Base-by-base conservation (phyloP, 495 filamentous ascomycete species). In the Penicillium flavigenum region DNA sequence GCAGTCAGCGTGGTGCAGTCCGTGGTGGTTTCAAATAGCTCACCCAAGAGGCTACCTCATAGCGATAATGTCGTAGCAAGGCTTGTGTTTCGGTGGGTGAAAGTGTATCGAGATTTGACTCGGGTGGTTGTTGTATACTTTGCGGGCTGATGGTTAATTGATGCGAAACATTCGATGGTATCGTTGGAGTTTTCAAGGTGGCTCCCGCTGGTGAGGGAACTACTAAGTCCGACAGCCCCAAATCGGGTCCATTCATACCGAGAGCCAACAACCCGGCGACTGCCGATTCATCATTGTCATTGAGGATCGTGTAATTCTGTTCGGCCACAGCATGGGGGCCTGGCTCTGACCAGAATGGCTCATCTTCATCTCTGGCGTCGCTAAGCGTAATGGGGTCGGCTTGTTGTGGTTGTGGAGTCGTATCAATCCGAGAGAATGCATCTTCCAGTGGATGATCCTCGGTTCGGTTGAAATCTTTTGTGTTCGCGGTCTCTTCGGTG, bases 31-130 rank as follows among this genome's bases (percentile, higher is more conserved):
- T 16, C 43, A 29, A 48, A 0, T 36, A 19, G 45, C 69, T 47
- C 58, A 75, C 72, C 72, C 72, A 75, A 19, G 68, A 58, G 4
- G 72, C 72, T 39, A 75, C 61, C 31, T 70, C 52, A 54, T 75
- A 75, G 14, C 68, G 68, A 62, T 71, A 75, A 44, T 72, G 62
- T 8, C 69, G 68, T 26, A 75, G 51, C 19, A 71, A 60, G n/a
- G 67, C 62, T 16, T 72, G 58, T 19, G 47, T 65, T 22, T 63
- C 54, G 0, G 56, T 62, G 3, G 66, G 48, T 17, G 65, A 54
- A 3, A 61, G 12, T 12, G 47, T 49, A 26, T 29, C 14, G 17
- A 17, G 19, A 22, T 12, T 1, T 12, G 49, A 17, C 0, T 20
- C 5, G 0, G 10, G 34, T 19, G 22, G 45, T 17, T 50, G 11